Conservation (phyloP, 176 grass and related monocot species). For the Juncus effusus region DNA sequence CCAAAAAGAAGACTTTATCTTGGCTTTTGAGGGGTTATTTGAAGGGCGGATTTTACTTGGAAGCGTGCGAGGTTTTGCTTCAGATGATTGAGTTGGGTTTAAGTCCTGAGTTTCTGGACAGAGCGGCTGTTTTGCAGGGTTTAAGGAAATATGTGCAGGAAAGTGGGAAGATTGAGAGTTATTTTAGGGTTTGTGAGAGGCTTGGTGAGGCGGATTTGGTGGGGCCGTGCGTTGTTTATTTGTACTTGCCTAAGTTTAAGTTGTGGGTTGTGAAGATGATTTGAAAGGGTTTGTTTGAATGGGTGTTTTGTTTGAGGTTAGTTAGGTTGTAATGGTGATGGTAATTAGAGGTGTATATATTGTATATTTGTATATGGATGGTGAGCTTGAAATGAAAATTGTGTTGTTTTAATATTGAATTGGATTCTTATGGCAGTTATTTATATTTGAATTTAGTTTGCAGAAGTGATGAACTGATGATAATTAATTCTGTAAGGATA, state of each 20-base stretch:
- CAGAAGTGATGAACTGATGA: too few relatives aligned
- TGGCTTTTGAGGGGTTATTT: slow-evolving; percentile 85
- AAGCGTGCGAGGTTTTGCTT: slow-evolving; percentile 65
- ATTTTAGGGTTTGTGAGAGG: slow-evolving; percentile 71
- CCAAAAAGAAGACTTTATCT: slow-evolving; percentile 78
- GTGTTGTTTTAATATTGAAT: too few relatives aligned
- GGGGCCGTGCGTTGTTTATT: slow-evolving; percentile 71
- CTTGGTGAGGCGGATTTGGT: slow-evolving; percentile 68
- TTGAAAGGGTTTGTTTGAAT: slow-evolving; percentile 32
- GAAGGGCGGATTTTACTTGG: slow-evolving; percentile 78
- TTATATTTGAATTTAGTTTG: too few relatives aligned
- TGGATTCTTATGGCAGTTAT: too few relatives aligned
- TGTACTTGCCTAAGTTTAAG: slow-evolving; percentile 74
- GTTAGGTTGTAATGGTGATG: too few relatives aligned
- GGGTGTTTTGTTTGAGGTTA: slow-evolving; percentile 19
- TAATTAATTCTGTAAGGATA: too few relatives aligned
- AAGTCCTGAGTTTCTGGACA: slow-evolving; percentile 71
- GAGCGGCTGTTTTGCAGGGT: slow-evolving; percentile 71
- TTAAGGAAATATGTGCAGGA: slow-evolving; percentile 73
- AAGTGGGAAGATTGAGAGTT: slow-evolving; percentile 62
- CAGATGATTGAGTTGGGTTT: slow-evolving; percentile 78
- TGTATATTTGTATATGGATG: too few relatives aligned
- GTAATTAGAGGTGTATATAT: too few relatives aligned
- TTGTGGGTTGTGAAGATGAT: slow-evolving; percentile 91
- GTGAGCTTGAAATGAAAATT: too few relatives aligned